Percentiles rank a stretch among this genome's conserved stretches.
These are phyloP conservation scores for Trebouxiophyceae sp. DNA, from an alignment of 163 green algal species.

Conservation along the genomic window DNA sequence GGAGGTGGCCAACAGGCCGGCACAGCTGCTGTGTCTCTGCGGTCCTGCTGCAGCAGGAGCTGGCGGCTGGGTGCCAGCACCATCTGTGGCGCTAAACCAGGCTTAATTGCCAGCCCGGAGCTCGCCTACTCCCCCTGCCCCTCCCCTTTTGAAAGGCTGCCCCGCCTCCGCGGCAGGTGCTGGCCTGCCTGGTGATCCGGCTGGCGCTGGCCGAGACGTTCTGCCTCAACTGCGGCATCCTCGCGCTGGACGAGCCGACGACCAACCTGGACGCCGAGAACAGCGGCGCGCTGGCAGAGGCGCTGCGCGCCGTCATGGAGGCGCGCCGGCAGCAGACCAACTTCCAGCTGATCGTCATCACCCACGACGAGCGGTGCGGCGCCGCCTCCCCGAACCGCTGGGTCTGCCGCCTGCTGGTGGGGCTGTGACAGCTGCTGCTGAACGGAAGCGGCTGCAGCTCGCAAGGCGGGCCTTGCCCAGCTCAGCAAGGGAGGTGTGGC, in stretches of 20 bases:
- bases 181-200: conserved; percentile 96
- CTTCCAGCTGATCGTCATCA: conserved; percentile 99
- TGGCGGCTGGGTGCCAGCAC: too few relatives aligned
- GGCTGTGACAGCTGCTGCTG: neutral
- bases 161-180: too few relatives aligned
- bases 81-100: too few relatives aligned
- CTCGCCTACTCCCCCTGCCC: too few relatives aligned
- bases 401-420: too few relatives aligned
- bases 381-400: neutral
- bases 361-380: conserved; percentile 81
- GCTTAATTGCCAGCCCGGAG: too few relatives aligned
- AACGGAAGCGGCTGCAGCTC: too few relatives aligned
- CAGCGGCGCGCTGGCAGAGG: conserved; percentile 68
- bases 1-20: neutral
- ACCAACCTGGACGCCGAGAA: conserved; percentile 97
- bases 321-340: conserved; percentile 63
- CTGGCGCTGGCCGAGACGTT: conserved; percentile 97
- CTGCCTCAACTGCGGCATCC: conserved; percentile 96
- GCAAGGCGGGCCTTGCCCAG: neutral
- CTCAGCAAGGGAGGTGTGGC: neutral
- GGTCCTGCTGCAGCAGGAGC: too few relatives aligned
- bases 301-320: conserved; percentile 71
- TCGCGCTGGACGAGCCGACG: conserved; percentile 97
- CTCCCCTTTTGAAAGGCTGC: too few relatives aligned
- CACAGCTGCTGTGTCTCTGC: neutral